Conservation (phyloP, 2,329 filamentous ascomycete genomes). For the Trichoderma brevicompactum region DNA sequence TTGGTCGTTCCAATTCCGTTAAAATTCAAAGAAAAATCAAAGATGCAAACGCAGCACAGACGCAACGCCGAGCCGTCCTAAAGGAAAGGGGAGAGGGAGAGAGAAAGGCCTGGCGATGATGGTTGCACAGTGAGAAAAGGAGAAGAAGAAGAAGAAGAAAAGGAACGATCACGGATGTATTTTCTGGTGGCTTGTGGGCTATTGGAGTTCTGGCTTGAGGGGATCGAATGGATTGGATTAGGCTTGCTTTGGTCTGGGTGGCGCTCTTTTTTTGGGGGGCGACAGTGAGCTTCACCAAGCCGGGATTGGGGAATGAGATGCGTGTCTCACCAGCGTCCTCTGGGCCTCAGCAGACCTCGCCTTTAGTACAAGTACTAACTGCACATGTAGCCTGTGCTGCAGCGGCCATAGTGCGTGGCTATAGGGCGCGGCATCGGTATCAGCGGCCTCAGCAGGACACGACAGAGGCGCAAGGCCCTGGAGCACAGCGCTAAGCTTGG, state of each 20-base stretch:
- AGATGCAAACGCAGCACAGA: slow-evolving; percentile 26
- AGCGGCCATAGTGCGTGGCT: neutral
- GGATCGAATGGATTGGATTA: neutral
- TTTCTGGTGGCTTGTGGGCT: slow-evolving; percentile 23
- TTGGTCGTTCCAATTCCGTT: slow-evolving; percentile 22
- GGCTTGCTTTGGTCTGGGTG: slow-evolving; percentile 4
- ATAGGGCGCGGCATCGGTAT: slow-evolving; percentile 21
- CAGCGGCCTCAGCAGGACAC: slow-evolving; percentile 8
- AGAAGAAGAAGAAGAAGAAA: neutral
- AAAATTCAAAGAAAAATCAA: slow-evolving; percentile 4
- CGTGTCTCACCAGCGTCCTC: slow-evolving; percentile 21
- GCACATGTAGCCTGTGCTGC: too few relatives aligned
- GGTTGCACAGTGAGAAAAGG: neutral
- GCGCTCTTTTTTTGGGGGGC: slow-evolving; percentile 11
- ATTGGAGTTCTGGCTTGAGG: slow-evolving; percentile 2
- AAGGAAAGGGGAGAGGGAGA: slow-evolving; percentile 4
- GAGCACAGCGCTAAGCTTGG: slow-evolving; percentile 11
- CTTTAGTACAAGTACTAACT: too few relatives aligned
- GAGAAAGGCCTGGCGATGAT: neutral
- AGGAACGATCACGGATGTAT: slow-evolving; percentile 22
- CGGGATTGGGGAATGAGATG: slow-evolving; percentile 4
- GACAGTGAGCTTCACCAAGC: neutral
- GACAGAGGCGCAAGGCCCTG: slow-evolving; percentile 26
- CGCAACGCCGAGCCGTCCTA: slow-evolving; percentile 14
- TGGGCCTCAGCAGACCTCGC: neutral